Base-by-base conservation (phyloP, 148 eudicot genomes). In the Rhododendron mucronatum region DNA sequence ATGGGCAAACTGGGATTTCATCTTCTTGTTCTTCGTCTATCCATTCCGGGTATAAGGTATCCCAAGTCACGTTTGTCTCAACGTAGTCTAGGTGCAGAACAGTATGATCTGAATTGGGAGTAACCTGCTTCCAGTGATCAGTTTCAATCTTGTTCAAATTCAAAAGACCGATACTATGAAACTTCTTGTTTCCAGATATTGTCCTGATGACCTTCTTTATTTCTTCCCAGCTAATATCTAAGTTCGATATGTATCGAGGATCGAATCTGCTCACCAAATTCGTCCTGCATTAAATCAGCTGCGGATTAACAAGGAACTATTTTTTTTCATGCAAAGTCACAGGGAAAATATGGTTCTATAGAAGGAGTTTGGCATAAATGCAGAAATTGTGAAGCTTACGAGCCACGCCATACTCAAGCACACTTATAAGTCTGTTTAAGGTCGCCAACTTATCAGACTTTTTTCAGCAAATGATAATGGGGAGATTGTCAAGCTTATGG, bases 1-100 rank as follows among this genome's bases (percentile, higher is more conserved):
- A 65, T 0, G 97, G 95, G 85, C 98, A 95, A 69, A 57, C 5
- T 0, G 97, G 97, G 0, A 95, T 89, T 3, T 90, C 93, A 12
- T 88, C 89, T 12, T 95, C 98, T 77, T 95, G 92, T 84, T 95
- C 98, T 87, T 95, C 98, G 74, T 95, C 98, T 15, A 95, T 95
- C 98, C 98, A 95, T 87, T 95, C 98, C 0, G 98, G 98, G 51
- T 92, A 95, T 15, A 94, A 78, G 26, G 91, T 14, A 26, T 94
- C 93, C 98, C 98, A 94, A 5, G 95, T 92, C 18, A 95, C 78
- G 75, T 90, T 87, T 44, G 88, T 89, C 1, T 88, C 89, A 1
- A 89, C 96, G 23, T 85, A 47, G 77, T 91, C 91, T 30, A 95
- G 61, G 78, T 87, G 91, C 28, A 93, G 90, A 44, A 86, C n/a